Base-by-base conservation (phyloP, 768 basidiomycete genomes). In the Tylopilus sp. region DNA sequence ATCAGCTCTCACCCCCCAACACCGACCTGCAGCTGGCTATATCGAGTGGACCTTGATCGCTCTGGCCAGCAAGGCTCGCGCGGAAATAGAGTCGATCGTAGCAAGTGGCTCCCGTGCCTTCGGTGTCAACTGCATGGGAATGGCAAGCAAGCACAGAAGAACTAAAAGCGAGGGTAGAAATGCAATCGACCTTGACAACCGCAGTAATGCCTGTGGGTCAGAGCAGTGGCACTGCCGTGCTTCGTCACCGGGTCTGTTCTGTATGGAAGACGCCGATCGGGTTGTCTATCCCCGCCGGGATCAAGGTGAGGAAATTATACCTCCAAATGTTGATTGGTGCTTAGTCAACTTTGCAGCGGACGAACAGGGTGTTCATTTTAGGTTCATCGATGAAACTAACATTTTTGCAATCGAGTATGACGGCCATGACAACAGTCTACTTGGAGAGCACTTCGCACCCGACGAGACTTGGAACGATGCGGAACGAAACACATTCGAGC, bases 71-170 rank as follows among this genome's bases (percentile, higher is more conserved):
- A 17, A 35, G 30, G 28, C 52, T 43, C 57, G 45, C 21, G 51
- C 44, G 11, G 64, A 59, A 57, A 55, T 66, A 35, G 59, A 52
- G 26, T 57, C 40, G 20, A 28, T 47, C 10, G 49, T 51, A 46
- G 35, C 57, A 13, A 45, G 33, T 41, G 22, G 35, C 11, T 50
- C 53, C 22, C 49, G 31, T 35, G 38, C 17, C 12, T 35, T 44
- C 18, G 46, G 51, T 13, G 22, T 46, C 23, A 36, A 23, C 18
- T 31, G 17, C 33, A 33, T 50, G 22, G 51, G 31, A 30, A 10
- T 23, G 22, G 51, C 6, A 4, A 79, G 75, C 57, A 77, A 76
- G 69, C 72, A 85, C 52, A 73, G 81, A 17, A 75, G 70, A 31
- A 71, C 74, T 10, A 65, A 69, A 55, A 69, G 73, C 36, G 75